Conservation (phyloP, 495 filamentous ascomycete genomes). For the Neurospora tetrasperma region DNA sequence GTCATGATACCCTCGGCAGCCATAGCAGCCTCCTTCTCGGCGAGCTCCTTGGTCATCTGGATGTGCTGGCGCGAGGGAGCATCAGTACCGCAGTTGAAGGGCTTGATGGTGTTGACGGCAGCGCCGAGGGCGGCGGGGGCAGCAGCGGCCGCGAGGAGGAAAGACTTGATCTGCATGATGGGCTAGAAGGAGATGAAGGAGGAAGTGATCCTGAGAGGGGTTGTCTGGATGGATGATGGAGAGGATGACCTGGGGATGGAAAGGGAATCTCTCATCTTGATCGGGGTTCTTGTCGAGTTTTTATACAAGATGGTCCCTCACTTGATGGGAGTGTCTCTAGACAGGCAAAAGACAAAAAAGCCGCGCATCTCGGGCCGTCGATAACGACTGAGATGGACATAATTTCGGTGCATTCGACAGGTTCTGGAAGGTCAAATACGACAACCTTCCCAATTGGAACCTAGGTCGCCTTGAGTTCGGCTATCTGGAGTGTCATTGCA, state of each 20-base stretch:
- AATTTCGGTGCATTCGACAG: background rate
- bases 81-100: constrained; percentile 30
- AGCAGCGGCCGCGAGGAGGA: constrained; percentile 21
- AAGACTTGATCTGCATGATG: constrained; percentile 30
- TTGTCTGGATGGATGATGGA: background rate
- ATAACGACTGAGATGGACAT: background rate
- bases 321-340: too few relatives aligned
- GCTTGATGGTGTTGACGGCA: background rate
- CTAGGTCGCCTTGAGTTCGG: background rate
- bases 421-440: constrained; percentile 11
- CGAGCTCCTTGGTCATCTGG: constrained; percentile 18
- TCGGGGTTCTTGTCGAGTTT: background rate
- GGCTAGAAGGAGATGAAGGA: background rate
- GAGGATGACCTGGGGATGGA: background rate
- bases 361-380: background rate
- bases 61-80: constrained; percentile 30
- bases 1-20: constrained; percentile 14
- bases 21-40: constrained; percentile 16
- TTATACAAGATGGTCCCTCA: background rate
- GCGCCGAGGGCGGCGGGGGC: constrained; percentile 23
- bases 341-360: background rate
- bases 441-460: constrained; percentile 19
- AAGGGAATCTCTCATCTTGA: background rate
- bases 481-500: background rate
- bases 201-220: background rate